Percentiles rank a stretch among this genome's conserved stretches.
These are phyloP conservation scores for Saccharum officinarum DNA, from an alignment of 176 grass and related monocot species.

Conservation along the genomic window DNA sequence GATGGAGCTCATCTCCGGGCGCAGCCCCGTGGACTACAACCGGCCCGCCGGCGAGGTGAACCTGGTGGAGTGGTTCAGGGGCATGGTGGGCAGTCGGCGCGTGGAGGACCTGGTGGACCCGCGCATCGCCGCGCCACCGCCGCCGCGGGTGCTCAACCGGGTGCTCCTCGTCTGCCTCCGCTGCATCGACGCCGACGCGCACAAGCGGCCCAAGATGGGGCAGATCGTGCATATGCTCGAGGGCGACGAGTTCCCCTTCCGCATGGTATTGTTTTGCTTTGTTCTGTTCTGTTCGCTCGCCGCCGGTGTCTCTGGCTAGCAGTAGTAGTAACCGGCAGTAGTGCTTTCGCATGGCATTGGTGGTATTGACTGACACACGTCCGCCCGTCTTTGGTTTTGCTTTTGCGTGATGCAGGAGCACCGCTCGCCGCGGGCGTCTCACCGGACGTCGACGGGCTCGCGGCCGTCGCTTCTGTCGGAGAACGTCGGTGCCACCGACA, in stretches of 20 bases:
- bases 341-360: not conserved
- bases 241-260: constrained; percentile 89
- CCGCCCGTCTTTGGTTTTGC: not conserved
- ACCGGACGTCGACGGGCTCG: constrained; percentile 39
- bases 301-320: not conserved
- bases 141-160: constrained; percentile 68
- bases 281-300: not conserved
- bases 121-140: constrained; percentile 49
- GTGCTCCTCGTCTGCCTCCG: constrained; percentile 83
- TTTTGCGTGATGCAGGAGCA: constrained; percentile 52
- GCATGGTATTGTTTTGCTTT: constrained; percentile 30
- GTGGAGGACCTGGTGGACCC: constrained; percentile 77
- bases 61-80: constrained; percentile 98
- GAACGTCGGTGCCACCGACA: constrained; percentile 44
- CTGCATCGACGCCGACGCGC: constrained; percentile 85
- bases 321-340: too few relatives aligned
- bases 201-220: constrained; percentile 89
- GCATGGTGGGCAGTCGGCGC: constrained; percentile 70
- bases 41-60: constrained; percentile 84
- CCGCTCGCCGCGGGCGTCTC: constrained; percentile 52
- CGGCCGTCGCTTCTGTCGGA: constrained; percentile 62
- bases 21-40: constrained; percentile 88
- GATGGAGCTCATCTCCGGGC: constrained; percentile 93
- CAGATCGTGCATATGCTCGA: constrained; percentile 97
- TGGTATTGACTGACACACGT: not conserved